Percentiles rank a stretch among this genome's conserved stretches.
Conservation (phyloP, 1,284 basidiomycete genomes). For the Trichosporon faecale region DNA sequence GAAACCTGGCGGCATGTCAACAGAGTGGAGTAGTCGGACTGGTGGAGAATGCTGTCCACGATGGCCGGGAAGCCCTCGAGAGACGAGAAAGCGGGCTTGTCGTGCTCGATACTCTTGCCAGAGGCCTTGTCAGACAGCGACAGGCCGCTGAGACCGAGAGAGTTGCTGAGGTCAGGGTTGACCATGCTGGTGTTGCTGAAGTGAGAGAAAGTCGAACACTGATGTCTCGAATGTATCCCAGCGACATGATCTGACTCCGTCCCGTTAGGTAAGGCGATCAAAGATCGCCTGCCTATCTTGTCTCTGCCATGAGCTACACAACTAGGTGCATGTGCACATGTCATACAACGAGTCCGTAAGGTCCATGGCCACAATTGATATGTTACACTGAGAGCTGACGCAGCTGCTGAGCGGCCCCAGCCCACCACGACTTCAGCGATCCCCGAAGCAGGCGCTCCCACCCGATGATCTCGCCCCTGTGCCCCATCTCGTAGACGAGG, state of each 20-base stretch:
- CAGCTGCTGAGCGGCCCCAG: not conserved
- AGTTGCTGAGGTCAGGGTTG: not conserved
- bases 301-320: not conserved
- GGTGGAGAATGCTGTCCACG: not conserved
- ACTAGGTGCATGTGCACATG: not conserved
- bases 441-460: not conserved
- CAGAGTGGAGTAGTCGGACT: not conserved
- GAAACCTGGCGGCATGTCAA: not conserved
- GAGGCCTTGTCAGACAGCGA: not conserved
- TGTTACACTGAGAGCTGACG: not conserved
- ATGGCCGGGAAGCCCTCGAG: not conserved
- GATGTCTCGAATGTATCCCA: too few species aligned
- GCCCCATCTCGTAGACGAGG: not conserved
- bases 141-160: not conserved
- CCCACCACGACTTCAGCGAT: not conserved
- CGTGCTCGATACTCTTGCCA: not conserved
- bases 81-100: not conserved
- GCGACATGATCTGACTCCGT: not conserved
- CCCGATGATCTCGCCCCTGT: not conserved
- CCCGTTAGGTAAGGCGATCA: not conserved
- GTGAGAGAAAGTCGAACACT: too few species aligned
- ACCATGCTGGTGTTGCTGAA: not conserved
- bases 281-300: not conserved
- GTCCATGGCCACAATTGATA: not conserved
- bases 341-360: not conserved